phyloP scores from a whole-genome alignment of 306 rosid species.

The Astragalus glycyphyllos region DNA sequence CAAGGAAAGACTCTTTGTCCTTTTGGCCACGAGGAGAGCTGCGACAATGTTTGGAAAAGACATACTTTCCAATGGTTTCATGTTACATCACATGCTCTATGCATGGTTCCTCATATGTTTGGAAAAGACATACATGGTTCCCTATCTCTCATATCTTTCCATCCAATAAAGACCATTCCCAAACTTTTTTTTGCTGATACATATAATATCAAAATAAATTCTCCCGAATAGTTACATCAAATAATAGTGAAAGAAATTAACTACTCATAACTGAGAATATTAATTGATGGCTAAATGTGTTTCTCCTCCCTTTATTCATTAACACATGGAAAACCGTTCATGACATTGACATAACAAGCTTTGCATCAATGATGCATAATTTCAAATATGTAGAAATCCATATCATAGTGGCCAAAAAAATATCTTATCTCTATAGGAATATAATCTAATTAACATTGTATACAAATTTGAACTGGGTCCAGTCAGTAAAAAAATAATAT shows the following conservation, averaged over 20 bases:
- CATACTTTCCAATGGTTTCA: slow-evolving; percentile 53
- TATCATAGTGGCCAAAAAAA: slow-evolving; percentile 50
- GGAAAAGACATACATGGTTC: slow-evolving; percentile 44
- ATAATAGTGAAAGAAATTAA: slow-evolving; percentile 6
- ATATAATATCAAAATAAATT: not conserved
- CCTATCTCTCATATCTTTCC: slow-evolving; percentile 47
- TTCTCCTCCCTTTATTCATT: slow-evolving; percentile 33
- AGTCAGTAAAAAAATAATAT: slow-evolving; percentile 53
- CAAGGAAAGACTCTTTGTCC: slow-evolving; percentile 37
- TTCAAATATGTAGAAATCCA: slow-evolving; percentile 47
- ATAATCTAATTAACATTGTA: slow-evolving; percentile 37
- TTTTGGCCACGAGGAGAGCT: slow-evolving; percentile 10
- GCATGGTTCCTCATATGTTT: slow-evolving; percentile 48
- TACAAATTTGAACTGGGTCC: slow-evolving; percentile 41
- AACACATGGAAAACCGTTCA: slow-evolving; percentile 42
- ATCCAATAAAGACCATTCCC: slow-evolving; percentile 41
- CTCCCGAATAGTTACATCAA: not conserved
- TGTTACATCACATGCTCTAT: slow-evolving; percentile 56
- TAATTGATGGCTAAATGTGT: slow-evolving; percentile 11
- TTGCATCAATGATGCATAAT: slow-evolving; percentile 46
- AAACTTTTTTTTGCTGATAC: not conserved
- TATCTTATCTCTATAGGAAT: slow-evolving; percentile 52
- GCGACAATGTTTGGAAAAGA: slow-evolving; percentile 34
- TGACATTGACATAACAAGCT: slow-evolving; percentile 45
- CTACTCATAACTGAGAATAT: slow-evolving; percentile 25